phyloP scores from a whole-genome alignment of 2,329 filamentous ascomycete species.

The Xylaria arbuscula region DNA sequence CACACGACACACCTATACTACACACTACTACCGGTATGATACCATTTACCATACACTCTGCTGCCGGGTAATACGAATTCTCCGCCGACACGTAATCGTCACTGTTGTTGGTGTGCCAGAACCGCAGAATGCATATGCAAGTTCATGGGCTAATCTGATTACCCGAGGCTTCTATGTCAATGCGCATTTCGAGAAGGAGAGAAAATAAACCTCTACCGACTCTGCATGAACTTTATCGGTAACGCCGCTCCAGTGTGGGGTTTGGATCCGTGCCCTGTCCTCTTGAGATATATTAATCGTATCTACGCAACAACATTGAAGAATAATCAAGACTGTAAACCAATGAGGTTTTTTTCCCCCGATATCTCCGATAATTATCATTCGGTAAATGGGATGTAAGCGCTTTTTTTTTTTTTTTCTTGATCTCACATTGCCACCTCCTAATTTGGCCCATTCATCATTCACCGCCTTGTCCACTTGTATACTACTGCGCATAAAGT shows the following conservation, averaged over 20 bases:
- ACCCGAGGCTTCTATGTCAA: slow-evolving; percentile 17
- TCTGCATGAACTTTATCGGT: slow-evolving; percentile 1
- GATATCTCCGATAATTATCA: too few relatives aligned
- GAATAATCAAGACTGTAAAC: too few relatives aligned
- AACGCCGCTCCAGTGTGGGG: slow-evolving; percentile 1
- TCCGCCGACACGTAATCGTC: slow-evolving; percentile 27
- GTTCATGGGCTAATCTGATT: slow-evolving; percentile 14
- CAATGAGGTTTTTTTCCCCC: too few relatives aligned
- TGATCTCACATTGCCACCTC: neutral
- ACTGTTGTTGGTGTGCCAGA: slow-evolving; percentile 36
- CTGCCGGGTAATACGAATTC: slow-evolving; percentile 25
- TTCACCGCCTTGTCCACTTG: slow-evolving; percentile 14
- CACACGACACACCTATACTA: too few relatives aligned
- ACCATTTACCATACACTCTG: neutral
- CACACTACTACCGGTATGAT: too few relatives aligned
- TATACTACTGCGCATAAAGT: neutral
- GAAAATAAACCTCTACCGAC: neutral
- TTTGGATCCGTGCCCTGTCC: neutral
- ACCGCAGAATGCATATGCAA: slow-evolving; percentile 32
- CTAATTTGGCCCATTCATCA: neutral
- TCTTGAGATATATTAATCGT: too few relatives aligned
- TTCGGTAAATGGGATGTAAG: too few relatives aligned
- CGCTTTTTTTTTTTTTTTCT: neutral
- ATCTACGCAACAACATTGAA: too few relatives aligned
- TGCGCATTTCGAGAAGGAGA: neutral